Base-by-base conservation (phyloP, 2,329 filamentous ascomycete genomes). In the Penicillium crustosum region DNA sequence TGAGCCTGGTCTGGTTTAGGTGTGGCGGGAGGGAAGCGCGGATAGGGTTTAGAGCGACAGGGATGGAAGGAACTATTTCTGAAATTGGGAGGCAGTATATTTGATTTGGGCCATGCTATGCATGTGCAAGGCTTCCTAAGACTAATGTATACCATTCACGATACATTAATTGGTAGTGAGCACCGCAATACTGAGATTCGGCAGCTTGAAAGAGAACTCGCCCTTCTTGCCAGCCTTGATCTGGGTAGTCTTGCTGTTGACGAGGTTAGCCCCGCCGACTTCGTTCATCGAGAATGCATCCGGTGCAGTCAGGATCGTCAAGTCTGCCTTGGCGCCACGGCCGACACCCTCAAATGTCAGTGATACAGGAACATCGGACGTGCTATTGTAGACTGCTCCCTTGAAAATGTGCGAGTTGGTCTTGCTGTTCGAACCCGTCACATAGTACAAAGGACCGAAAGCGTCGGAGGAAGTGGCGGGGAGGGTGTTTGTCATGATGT, bases 351-450 rank as follows among this genome's bases (percentile, higher is more conserved):
- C 71, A 38, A 78, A 77, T 4, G 66, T 61, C 3, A 78, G 54
- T 6, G 68, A 68, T 5, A 78, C 66, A 0, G 72, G 67, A 0
- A 76, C 70, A 17, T 69, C 63, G 4, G 62, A 69, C 17, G 79
- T 81, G 49, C 75, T 78, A 63, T 82, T 81, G 67, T 81, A 82
- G 0, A 77, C 75, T n/a, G 78, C 79, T 4, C 73, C 75, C 66
- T 82, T 82, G 69, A 79, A 77, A 42, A 79, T 72, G 52, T 72
- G 70, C 19, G 71, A 71, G 44, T 70, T 64, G 7, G 63, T 77
- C 58, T 62, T 70, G 53, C 61, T 75, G 66, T 69, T 73, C 13
- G 72, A 67, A 4, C 79, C 79, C 6, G 78, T 77, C 25, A 74
- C 79, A 66, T 76, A 81, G 71, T 79, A 82, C 0, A 77, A 69